These are phyloP conservation scores for Cyclostephanos tholiformis DNA, from an alignment of 108 stramenopile genomes.

Conservation along the genomic window DNA sequence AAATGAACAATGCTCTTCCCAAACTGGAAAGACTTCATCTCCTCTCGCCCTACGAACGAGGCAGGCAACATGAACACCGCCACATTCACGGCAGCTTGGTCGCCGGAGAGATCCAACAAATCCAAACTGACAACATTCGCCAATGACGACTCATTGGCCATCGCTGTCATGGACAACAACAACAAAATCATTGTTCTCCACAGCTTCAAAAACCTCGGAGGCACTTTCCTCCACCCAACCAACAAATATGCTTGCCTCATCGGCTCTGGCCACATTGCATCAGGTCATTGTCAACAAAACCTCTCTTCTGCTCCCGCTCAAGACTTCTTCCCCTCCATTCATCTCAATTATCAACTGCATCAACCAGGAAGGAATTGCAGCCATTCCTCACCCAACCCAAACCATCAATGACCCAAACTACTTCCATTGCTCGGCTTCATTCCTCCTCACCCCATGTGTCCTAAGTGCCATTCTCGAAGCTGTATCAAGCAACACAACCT, in stretches of 20 bases:
- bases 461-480: too few species aligned
- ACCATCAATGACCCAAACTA: too few species aligned
- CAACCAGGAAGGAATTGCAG: too few species aligned
- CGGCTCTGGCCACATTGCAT: background rate
- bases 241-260: background rate
- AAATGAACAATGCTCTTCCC: background rate
- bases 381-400: too few species aligned
- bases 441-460: too few species aligned
- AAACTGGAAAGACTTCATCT: background rate
- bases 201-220: slow-evolving; percentile 3
- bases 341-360: too few species aligned
- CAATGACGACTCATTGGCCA: background rate
- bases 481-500: too few species aligned
- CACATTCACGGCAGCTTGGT: background rate
- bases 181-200: background rate
- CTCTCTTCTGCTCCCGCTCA: too few species aligned
- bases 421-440: too few species aligned
- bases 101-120: background rate
- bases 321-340: too few species aligned
- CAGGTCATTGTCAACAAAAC: background rate
- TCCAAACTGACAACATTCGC: background rate
- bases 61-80: background rate
- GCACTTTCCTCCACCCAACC: background rate
- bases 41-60: background rate
- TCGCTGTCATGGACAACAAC: background rate